A percentile compares a stretch with the other conserved stretches of the same genome.
Evolutionary conservation across 2,329 filamentous ascomycete species (phyloP).

Genomic region (Ascochyta koolunga): DNA sequence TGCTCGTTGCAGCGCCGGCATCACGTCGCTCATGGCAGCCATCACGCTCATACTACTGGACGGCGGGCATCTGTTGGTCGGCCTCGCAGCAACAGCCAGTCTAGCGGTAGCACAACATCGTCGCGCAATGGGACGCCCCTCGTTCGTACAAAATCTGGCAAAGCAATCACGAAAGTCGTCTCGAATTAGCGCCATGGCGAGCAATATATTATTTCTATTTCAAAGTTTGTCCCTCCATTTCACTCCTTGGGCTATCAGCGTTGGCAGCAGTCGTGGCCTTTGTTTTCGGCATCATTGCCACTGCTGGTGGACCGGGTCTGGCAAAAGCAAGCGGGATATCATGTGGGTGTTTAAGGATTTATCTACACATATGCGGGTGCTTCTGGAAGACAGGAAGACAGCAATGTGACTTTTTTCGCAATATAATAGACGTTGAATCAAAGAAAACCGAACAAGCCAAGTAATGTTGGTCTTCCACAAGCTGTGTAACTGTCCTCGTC

Average conservation of each 20-base stretch:
- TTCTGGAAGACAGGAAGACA: neutral
- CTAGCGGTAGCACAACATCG: constrained; percentile 44
- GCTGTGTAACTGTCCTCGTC: neutral
- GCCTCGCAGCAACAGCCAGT: constrained; percentile 49
- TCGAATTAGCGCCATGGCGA: constrained; percentile 21
- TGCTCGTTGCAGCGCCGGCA: constrained; percentile 48
- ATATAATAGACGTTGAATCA: constrained; percentile 1
- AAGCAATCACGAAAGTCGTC: constrained; percentile 36
- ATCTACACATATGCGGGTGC: neutral
- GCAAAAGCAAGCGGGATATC: constrained; percentile 1
- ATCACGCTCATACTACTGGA: constrained; percentile 37
- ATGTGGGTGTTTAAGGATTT: neutral
- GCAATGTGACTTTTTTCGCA: neutral
- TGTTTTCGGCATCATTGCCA: neutral
- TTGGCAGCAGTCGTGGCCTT: neutral
- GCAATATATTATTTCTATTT: constrained; percentile 16
- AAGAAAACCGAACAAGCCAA: neutral
- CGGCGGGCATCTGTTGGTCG: constrained; percentile 44
- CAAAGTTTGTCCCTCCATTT: constrained; percentile 5
- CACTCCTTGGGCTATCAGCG: neutral
- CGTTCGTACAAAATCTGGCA: constrained; percentile 41
- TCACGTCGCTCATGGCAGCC: constrained; percentile 45
- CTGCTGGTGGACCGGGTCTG: neutral
- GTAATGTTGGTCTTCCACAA: neutral
- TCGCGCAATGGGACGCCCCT: constrained; percentile 37